phyloP scores from a whole-genome alignment of 768 basidiomycete species.

The Auricularia heimuer region DNA sequence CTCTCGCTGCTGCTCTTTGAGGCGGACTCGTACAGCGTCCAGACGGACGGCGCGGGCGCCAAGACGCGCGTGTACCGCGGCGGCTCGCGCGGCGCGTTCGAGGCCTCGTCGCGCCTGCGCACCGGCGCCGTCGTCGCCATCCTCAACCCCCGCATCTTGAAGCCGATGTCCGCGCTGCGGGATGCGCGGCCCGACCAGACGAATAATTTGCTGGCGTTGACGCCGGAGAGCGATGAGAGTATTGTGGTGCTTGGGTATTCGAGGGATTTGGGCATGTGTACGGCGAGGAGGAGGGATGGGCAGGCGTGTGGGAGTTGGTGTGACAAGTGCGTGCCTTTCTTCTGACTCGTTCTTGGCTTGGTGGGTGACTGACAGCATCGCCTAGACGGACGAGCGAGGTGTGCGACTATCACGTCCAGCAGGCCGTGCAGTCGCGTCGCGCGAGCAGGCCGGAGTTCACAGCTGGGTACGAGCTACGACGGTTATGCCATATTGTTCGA shows the following conservation, averaged over 20 bases:
- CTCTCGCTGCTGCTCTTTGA: slow-evolving; percentile 83
- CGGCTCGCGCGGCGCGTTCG: slow-evolving; percentile 88
- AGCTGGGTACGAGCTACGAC: slow-evolving; percentile 46
- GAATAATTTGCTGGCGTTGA: slow-evolving; percentile 75
- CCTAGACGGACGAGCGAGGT: slow-evolving; percentile 39
- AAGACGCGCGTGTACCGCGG: slow-evolving; percentile 62
- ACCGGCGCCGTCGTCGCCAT: slow-evolving; percentile 88
- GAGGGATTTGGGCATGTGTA: slow-evolving; percentile 79
- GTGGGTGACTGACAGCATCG: background rate
- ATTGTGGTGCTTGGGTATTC: slow-evolving; percentile 82
- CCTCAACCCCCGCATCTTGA: slow-evolving; percentile 77
- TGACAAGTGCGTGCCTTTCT: slow-evolving; percentile 56
- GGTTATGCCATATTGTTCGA: background rate
- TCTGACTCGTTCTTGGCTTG: background rate
- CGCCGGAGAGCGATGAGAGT: slow-evolving; percentile 70
- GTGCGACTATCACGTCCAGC: slow-evolving; percentile 87
- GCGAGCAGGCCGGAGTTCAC: slow-evolving; percentile 82
- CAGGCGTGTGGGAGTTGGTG: slow-evolving; percentile 81
- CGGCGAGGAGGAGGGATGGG: slow-evolving; percentile 67
- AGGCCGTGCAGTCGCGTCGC: slow-evolving; percentile 63
- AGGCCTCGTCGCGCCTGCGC: slow-evolving; percentile 71
- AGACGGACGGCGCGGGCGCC: slow-evolving; percentile 24
- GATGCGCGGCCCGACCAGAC: slow-evolving; percentile 50
- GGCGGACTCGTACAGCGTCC: slow-evolving; percentile 57
- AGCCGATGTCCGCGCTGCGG: slow-evolving; percentile 55